Evolutionary conservation across 2,329 filamentous ascomycete species (phyloP).

Genomic region (Xylaria digitata): DNA sequence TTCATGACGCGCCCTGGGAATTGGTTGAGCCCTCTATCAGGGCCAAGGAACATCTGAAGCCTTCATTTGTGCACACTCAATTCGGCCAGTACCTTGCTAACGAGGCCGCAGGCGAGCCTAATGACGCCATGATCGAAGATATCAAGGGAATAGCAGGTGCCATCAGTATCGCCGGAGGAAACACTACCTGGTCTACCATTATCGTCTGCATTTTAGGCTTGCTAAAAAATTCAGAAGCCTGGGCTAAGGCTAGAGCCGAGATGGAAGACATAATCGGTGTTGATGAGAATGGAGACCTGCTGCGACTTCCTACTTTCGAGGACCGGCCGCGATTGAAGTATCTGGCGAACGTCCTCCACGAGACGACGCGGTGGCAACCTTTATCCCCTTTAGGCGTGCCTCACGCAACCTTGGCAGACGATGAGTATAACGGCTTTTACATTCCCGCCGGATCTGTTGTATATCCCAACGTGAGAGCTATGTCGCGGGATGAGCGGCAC

Average conservation of each 20-base stretch:
- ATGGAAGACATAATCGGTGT: constrained; percentile 54
- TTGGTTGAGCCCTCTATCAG: constrained; percentile 30
- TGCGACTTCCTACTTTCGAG: constrained; percentile 50
- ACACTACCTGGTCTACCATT: constrained; percentile 51
- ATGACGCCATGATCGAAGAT: constrained; percentile 35
- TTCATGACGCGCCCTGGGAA: constrained; percentile 36
- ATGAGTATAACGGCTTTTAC: constrained; percentile 56
- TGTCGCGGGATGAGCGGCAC: constrained; percentile 50
- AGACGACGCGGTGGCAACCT: constrained; percentile 53
- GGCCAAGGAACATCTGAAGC: constrained; percentile 14
- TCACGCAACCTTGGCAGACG: constrained; percentile 54
- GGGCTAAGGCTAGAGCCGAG: constrained; percentile 48
- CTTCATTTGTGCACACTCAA: constrained; percentile 34
- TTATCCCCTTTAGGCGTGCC: constrained; percentile 54
- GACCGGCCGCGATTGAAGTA: constrained; percentile 54
- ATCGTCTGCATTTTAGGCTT: constrained; percentile 55
- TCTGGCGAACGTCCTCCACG: constrained; percentile 54
- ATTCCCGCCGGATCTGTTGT: constrained; percentile 59
- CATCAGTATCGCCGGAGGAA: constrained; percentile 43
- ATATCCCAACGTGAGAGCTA: constrained; percentile 56
- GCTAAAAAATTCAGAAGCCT: constrained; percentile 54
- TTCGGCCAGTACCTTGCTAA: constrained; percentile 32
- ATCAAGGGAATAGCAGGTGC: constrained; percentile 35
- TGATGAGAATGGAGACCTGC: constrained; percentile 34
- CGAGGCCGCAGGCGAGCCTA: constrained; percentile 25